Evolutionary conservation across 176 grass and related monocot genomes (phyloP).

Genomic region (Oryza nivara): DNA sequence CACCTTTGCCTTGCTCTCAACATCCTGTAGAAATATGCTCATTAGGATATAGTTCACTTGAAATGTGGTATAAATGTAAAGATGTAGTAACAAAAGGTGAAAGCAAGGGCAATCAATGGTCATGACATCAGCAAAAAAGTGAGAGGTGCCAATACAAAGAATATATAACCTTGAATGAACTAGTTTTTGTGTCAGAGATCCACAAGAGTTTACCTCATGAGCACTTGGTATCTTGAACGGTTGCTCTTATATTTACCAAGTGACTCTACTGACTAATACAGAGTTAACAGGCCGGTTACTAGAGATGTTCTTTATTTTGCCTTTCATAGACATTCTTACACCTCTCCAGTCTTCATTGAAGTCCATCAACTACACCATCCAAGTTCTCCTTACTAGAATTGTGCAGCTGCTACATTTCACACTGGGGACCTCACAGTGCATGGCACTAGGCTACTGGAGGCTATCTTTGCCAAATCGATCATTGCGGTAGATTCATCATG

Average conservation of each 20-base stretch:
- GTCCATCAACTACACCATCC: background rate
- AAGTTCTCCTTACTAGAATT: background rate
- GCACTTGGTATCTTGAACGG: background rate
- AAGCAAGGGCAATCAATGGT: background rate
- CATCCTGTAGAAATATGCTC: constrained; percentile 49
- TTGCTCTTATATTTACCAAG: background rate
- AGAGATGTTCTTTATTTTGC: background rate
- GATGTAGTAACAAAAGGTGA: background rate
- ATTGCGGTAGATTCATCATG: background rate
- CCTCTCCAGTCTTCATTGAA: background rate
- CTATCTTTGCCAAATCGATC: background rate
- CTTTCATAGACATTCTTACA: background rate
- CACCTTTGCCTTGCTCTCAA: constrained; percentile 55
- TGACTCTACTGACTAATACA: background rate
- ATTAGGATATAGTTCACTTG: constrained; percentile 19
- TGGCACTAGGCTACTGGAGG: background rate
- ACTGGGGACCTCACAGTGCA: background rate
- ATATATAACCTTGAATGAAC: background rate
- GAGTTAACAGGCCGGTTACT: background rate
- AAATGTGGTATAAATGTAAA: constrained; percentile 9
- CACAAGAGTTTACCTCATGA: background rate
- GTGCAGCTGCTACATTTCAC: background rate
- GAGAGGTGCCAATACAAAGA: background rate
- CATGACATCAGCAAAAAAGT: background rate
- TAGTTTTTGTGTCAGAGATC: background rate